Base-by-base conservation (phyloP, 2,329 filamentous ascomycete genomes). In the Rhinocladiella mackenziei region DNA sequence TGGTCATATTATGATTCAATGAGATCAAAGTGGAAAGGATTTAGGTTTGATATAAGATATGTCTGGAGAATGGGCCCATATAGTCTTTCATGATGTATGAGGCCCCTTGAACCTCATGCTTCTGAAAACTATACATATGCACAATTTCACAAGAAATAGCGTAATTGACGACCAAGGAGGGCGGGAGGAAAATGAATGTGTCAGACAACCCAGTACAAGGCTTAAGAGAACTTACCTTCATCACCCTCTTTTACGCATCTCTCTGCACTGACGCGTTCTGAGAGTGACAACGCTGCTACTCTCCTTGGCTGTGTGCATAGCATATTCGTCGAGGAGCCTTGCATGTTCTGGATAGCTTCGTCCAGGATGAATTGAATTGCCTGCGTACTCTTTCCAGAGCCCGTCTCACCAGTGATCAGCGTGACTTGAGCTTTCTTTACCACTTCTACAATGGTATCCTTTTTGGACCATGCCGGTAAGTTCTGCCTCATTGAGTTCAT, bases 371-470 rank as follows among this genome's bases (percentile, higher is more conserved):
- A 98, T 63, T 98, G 92, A 23, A 97, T 88, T 2, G 88, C 92
- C 64, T 98, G 92, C 0, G 92, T 97, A 36, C 87, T 95, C 66
- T 98, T 98, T 60, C 92, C 92, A 13, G 88, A 95, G 40, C 92
- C 92, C 3, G 92, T 98, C 67, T 97, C 92, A 56, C 92, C 92
- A 31, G 89, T 94, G 57, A 98, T 92, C 58, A 98, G 96, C 1
- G 88, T 95, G 38, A 98, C 89, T 64, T 96, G 84, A 59, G 91
- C 81, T 3, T 75, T 70, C 30, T 76, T 76, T 36, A 98, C 86
- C 0, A 86, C 84, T 14, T 77, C 65, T 7, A 97, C 79, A 20
- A 98, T 86, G 1, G 76, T 72, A 14, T 91, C 81, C 56, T 80
- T 81, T 57, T 92, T 80, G 48, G 79, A 78, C 92, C 92, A 98